Conservation (phyloP, 2,329 filamentous ascomycete genomes). For the Clonostachys byssicola region DNA sequence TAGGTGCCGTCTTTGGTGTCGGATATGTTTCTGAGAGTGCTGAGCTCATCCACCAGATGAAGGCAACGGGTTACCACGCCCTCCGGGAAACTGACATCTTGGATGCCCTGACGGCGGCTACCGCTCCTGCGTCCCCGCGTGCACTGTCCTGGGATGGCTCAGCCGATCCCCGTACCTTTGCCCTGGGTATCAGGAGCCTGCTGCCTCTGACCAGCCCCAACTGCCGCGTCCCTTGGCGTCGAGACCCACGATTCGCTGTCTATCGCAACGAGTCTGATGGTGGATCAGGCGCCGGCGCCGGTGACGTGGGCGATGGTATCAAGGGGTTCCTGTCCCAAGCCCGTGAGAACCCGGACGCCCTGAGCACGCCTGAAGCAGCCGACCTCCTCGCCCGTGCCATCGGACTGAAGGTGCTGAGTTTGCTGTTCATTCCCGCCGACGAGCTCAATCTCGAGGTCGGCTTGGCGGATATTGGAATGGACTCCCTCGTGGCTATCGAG, state of each 20-base stretch:
- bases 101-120: neutral
- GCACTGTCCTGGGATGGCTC: neutral
- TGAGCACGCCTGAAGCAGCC: neutral
- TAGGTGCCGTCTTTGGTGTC: neutral
- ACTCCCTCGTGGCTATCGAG: slow-evolving; percentile 15
- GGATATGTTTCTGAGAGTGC: neutral
- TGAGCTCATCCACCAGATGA: neutral
- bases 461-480: slow-evolving; percentile 9
- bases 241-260: neutral
- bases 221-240: neutral
- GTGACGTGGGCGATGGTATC: neutral
- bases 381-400: neutral
- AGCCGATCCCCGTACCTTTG: neutral
- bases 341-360: neutral
- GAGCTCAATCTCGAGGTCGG: slow-evolving; percentile 9
- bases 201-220: neutral
- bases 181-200: neutral
- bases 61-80: slow-evolving; percentile 2
- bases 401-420: neutral
- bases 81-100: neutral
- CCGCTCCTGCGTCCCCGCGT: neutral
- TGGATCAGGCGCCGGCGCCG: slow-evolving; percentile 5
- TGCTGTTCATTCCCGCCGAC: neutral
- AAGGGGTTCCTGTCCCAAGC: neutral
- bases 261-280: neutral